phyloP scores from a whole-genome alignment of 306 rosid species.

The Trifolium subterraneum region DNA sequence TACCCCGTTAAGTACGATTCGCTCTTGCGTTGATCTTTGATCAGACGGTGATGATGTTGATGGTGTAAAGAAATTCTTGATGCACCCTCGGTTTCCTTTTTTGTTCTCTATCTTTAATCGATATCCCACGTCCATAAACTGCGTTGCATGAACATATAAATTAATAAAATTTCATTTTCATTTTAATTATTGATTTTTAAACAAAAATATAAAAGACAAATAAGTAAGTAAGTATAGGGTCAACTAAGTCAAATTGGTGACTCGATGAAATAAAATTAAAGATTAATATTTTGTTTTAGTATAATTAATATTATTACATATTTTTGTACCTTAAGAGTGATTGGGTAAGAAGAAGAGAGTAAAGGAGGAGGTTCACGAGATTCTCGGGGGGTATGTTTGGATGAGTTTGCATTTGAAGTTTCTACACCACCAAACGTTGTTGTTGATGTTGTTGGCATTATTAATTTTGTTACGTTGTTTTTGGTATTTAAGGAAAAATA shows the following conservation, averaged over 20 bases:
- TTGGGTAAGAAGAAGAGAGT: slow-evolving; percentile 57
- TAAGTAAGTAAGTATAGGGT: neutral
- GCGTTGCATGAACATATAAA: slow-evolving; percentile 59
- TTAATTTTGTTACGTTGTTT: neutral
- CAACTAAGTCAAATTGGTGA: neutral
- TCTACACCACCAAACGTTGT: slow-evolving; percentile 43
- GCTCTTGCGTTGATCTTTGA: slow-evolving; percentile 52
- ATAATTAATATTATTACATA: neutral
- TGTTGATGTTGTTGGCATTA: slow-evolving; percentile 31
- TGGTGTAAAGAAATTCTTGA: slow-evolving; percentile 41
- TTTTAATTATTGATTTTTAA: neutral
- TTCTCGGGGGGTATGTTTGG: slow-evolving; percentile 47
- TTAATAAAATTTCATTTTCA: neutral
- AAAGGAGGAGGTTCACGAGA: slow-evolving; percentile 56
- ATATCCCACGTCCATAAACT: slow-evolving; percentile 81
- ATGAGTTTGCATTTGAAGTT: slow-evolving; percentile 44
- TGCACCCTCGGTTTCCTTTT: slow-evolving; percentile 34
- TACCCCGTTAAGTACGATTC: slow-evolving; percentile 63
- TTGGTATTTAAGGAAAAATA: neutral
- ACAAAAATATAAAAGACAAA: neutral
- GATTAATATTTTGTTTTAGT: neutral
- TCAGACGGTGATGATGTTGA: slow-evolving; percentile 30
- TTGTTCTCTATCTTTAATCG: slow-evolving; percentile 54
- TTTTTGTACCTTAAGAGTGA: slow-evolving; percentile 74
- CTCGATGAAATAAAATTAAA: neutral